Conservation (phyloP, 306 rosid genomes). For the Acacia melanoxylon region DNA sequence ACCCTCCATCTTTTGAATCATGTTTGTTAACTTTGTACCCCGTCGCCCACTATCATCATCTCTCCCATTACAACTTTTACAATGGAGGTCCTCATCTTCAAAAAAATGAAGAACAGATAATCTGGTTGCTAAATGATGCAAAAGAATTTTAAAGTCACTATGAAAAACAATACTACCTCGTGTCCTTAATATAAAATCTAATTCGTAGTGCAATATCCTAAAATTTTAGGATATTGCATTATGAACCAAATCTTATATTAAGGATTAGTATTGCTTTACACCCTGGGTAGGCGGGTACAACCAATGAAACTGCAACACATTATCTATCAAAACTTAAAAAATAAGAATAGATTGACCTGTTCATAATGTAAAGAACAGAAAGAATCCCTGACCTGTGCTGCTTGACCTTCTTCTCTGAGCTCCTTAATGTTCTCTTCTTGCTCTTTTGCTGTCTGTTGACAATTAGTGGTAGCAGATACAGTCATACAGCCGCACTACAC, state of each 20-base stretch:
- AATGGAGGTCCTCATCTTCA: no score
- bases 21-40: no score
- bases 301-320: not conserved
- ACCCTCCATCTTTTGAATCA: constrained; percentile 60
- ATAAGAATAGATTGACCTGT: constrained; percentile 47
- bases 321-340: not conserved
- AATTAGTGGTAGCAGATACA: constrained; percentile 74
- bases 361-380: constrained; percentile 67
- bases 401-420: constrained; percentile 74
- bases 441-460: constrained; percentile 56
- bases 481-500: constrained; percentile 78
- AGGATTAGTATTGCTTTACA: no score
- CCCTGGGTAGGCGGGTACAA: no score
- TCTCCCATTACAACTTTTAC: no score
- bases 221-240: no score
- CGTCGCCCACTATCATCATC: no score
- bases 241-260: no score
- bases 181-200: no score
- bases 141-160: no score
- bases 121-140: not conserved
- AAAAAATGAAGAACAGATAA: constrained; percentile 7
- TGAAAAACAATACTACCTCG: no score
- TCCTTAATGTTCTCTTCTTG: constrained; percentile 29
- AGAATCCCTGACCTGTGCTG: constrained; percentile 68
- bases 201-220: no score